phyloP scores from a whole-genome alignment of 2,329 filamentous ascomycete species.

The Nigrograna mackinnonii region DNA sequence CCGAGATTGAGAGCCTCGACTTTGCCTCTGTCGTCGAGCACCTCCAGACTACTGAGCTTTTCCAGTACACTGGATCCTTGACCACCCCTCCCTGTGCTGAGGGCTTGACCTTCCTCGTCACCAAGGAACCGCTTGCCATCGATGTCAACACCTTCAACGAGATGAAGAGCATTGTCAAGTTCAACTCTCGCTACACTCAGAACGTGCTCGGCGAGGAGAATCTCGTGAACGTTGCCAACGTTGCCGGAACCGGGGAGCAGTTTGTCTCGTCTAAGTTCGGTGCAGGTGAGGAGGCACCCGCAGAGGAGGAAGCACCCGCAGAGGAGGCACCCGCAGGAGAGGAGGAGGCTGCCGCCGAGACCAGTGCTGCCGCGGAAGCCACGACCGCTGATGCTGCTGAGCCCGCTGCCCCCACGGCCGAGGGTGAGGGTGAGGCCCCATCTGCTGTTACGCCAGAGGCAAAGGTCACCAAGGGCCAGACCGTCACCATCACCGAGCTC shows the following conservation, averaged over 20 bases:
- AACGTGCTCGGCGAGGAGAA: constrained; percentile 52
- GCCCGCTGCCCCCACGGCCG: background rate
- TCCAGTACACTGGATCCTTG: constrained; percentile 61
- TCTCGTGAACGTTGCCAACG: constrained; percentile 34
- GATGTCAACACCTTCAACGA: constrained; percentile 54
- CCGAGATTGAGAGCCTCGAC: constrained; percentile 39
- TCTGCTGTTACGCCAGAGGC: background rate
- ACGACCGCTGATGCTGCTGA: background rate
- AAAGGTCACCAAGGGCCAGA: constrained; percentile 12
- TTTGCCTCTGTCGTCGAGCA: constrained; percentile 46
- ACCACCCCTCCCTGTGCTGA: constrained; percentile 67
- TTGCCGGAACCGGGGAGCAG: constrained; percentile 11
- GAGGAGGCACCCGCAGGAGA: background rate
- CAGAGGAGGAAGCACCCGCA: background rate
- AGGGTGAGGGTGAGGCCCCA: background rate
- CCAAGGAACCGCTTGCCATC: constrained; percentile 52
- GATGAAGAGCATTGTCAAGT: constrained; percentile 57
- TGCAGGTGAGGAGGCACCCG: background rate
- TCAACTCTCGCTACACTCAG: constrained; percentile 61
- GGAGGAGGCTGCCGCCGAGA: background rate
- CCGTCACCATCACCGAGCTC: constrained; percentile 17
- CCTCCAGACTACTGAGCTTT: constrained; percentile 45
- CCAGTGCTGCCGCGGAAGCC: background rate
- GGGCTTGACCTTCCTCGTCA: constrained; percentile 58
- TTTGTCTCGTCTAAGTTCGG: background rate